Conservation (phyloP, 306 rosid species). For the Morella rubra region DNA sequence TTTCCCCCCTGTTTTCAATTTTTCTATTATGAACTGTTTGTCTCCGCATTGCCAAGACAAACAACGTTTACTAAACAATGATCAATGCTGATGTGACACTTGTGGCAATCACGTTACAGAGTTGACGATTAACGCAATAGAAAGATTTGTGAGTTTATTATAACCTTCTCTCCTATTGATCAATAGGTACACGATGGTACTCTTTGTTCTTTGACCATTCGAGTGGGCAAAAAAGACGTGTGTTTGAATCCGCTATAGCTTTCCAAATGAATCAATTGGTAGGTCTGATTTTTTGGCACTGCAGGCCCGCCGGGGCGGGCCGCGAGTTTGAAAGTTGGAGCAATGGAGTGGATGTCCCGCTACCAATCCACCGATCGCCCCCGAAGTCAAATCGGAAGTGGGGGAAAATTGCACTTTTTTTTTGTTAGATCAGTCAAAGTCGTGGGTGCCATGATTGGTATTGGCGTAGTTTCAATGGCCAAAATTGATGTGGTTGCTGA, state of each 20-base stretch:
- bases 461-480: conserved; percentile 8
- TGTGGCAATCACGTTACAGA: background rate
- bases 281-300: background rate
- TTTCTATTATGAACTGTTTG: too few relatives aligned
- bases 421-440: conserved; percentile 28
- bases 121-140: background rate
- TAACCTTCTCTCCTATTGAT: too few relatives aligned
- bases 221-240: too few relatives aligned
- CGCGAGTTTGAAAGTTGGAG: background rate
- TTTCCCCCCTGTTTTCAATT: too few relatives aligned
- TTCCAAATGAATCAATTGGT: background rate
- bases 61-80: too few relatives aligned
- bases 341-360: background rate
- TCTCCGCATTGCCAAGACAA: too few relatives aligned
- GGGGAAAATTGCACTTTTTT: background rate
- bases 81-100: background rate
- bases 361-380: background rate
- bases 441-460: conserved; percentile 27
- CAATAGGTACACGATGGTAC: too few relatives aligned
- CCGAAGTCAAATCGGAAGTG: background rate
- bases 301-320: background rate
- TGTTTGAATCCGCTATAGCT: background rate
- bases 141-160: background rate
- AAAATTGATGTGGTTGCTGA: conserved; percentile 23
- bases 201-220: background rate